phyloP scores from a whole-genome alignment of 106 monocot genomes.

The Xerophyta viscosa region DNA sequence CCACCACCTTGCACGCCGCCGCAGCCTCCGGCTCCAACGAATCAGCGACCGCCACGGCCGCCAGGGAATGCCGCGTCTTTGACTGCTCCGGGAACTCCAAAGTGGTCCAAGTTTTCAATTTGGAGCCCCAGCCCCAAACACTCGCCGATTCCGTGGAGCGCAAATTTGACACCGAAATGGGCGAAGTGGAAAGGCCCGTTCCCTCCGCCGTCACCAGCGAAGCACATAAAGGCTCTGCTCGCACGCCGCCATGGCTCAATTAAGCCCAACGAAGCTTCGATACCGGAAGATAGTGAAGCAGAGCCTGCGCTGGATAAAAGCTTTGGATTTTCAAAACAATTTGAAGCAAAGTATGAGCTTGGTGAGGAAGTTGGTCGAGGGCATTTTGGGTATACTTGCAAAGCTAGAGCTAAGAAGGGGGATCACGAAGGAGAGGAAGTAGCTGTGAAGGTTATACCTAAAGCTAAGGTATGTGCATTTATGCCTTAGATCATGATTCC shows the following conservation, averaged over 20 bases:
- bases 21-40: not conserved
- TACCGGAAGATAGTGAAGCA: constrained; percentile 15
- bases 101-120: constrained; percentile 22
- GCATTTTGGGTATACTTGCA: constrained; percentile 17
- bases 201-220: constrained; percentile 47
- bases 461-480: constrained; percentile 15
- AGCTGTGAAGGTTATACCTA: constrained; percentile 16
- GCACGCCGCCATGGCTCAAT: constrained; percentile 24
- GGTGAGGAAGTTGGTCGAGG: constrained; percentile 14
- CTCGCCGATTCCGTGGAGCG: constrained; percentile 22
- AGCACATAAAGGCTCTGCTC: constrained; percentile 42
- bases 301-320: constrained; percentile 30
- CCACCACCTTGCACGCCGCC: too few species aligned
- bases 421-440: constrained; percentile 13
- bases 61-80: not conserved
- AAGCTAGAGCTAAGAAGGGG: constrained; percentile 11
- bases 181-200: constrained; percentile 54
- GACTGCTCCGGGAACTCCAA: constrained; percentile 13
- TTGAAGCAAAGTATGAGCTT: constrained; percentile 12
- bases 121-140: constrained; percentile 38
- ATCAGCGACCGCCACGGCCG: constrained; percentile 8
- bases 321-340: constrained; percentile 33
- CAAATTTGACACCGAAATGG: constrained; percentile 32
- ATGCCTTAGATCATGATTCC: too few species aligned
- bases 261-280: constrained; percentile 15